Base-by-base conservation (phyloP, 768 basidiomycete species). In the Xerocomus potaroensis region DNA sequence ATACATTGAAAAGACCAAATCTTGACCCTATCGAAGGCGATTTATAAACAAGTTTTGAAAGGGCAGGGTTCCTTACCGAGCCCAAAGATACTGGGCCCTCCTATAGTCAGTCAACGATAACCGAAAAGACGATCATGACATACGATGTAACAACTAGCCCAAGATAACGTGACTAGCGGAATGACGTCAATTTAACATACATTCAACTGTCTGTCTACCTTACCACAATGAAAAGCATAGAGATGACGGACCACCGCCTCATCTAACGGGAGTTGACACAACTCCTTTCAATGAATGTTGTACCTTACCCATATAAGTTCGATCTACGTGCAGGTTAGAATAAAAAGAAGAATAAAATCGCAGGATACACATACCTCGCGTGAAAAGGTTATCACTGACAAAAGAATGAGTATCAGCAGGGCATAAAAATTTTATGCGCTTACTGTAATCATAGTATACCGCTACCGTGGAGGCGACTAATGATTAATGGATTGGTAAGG, bases 231-330 rank as follows among this genome's bases (percentile, higher is more conserved):
- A 49, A 55, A 26, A 55, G 48, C 1, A 42, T 46, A 10, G 48
- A 47, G 31, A 41, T 50, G 10, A 3, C 5, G 14, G 48, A 41
- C 54, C 54, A 55, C 5, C 53, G 40, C 15, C 31, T 45, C 49
- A 46, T 39, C 52, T 51, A 34, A 22, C 18, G 5, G 42, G 31
- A 16, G 21, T 45, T 27, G 15, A 12, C 1, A 11, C 14, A 24
- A 1, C 29, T 32, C 23, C 10, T 43, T 35, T 35, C 22, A 14
- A 26, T 1, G 14, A 12, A 45, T 1, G 18, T 23, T 32, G 10
- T 9, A 14, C 7, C 49, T 5, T 55, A 55, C 54, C 54, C 54
- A 55, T 35, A 55, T 51, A 19, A 51, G 24, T 14, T 54, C 42
- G n/a, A n/a, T n/a, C n/a, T n/a, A n/a, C n/a, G n/a, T n/a, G n/a